Percentiles rank a stretch among this genome's conserved stretches.
phyloP scores from a whole-genome alignment of 1,284 basidiomycete genomes.

The Puccinia novopanici region DNA sequence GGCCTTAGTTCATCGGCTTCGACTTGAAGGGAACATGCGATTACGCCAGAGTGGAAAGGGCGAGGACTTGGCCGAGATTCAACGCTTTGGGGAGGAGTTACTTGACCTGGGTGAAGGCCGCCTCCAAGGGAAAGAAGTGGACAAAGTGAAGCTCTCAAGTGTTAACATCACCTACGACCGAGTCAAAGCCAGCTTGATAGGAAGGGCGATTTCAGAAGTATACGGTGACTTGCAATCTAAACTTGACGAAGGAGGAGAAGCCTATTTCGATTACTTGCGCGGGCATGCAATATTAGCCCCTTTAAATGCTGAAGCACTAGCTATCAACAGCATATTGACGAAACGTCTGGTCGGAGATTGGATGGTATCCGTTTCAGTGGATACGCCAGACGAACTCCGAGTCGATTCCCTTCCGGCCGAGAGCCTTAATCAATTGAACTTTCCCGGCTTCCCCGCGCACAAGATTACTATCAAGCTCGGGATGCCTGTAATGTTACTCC shows the following conservation, averaged over 20 bases:
- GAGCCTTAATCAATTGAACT: no score
- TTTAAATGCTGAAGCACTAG: no score
- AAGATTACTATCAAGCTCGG: no score
- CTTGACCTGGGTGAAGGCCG: neutral
- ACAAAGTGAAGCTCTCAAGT: no score
- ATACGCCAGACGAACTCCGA: constrained; percentile 4
- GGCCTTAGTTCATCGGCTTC: neutral
- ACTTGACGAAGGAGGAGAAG: neutral
- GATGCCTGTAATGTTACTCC: no score
- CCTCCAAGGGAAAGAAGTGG: no score
- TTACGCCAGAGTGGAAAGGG: neutral
- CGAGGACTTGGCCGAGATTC: neutral
- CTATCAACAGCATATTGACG: neutral
- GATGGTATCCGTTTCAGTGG: neutral
- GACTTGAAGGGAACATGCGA: neutral
- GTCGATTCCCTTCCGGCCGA: no score
- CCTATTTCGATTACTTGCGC: neutral
- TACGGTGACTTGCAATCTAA: neutral
- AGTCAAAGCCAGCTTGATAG: no score
- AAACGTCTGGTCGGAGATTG: neutral
- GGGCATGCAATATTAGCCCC: neutral
- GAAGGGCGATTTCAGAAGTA: neutral
- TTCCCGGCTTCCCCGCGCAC: no score
- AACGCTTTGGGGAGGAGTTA: neutral
- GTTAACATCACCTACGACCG: no score